Conservation (phyloP, 1,284 basidiomycete genomes). For the Rhodotorula sp. region DNA sequence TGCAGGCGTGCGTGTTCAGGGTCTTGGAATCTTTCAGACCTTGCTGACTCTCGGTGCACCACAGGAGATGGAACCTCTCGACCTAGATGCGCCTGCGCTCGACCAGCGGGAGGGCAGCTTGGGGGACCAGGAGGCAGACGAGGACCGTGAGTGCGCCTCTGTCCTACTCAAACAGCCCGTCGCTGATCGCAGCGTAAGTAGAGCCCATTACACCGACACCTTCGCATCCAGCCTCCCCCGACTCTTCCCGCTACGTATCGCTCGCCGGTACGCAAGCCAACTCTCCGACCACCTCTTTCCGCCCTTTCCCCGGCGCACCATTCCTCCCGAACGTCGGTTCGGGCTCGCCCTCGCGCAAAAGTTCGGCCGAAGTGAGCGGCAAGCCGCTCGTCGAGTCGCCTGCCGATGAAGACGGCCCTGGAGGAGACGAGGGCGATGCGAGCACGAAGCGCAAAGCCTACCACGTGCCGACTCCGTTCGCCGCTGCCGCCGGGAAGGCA, state of each 20-base stretch:
- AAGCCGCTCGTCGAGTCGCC: constrained; percentile 3
- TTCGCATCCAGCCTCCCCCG: constrained; percentile 13
- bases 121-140: constrained; percentile 21
- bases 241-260: constrained; percentile 35
- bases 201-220: constrained; percentile 2
- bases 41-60: background rate
- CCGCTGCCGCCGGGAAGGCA: constrained; percentile 18
- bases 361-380: constrained; percentile 1
- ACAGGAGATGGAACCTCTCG: constrained; percentile 28
- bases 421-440: background rate
- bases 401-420: background rate
- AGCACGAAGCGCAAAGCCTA: constrained; percentile 9
- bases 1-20: constrained; percentile 8
- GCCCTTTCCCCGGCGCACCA: constrained; percentile 22
- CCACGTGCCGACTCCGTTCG: constrained; percentile 23
- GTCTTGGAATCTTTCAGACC: too few species aligned
- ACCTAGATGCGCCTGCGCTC: constrained; percentile 23
- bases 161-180: too few species aligned
- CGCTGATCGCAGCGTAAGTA: background rate
- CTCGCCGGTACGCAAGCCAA: constrained; percentile 25
- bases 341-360: background rate
- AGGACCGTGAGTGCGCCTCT: constrained; percentile 15
- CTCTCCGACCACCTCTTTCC: constrained; percentile 29
- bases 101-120: background rate
- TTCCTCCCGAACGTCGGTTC: constrained; percentile 3